These are phyloP conservation scores for Leccinellum rugosiceps DNA, from an alignment of 768 basidiomycete species.

Conservation along the genomic window DNA sequence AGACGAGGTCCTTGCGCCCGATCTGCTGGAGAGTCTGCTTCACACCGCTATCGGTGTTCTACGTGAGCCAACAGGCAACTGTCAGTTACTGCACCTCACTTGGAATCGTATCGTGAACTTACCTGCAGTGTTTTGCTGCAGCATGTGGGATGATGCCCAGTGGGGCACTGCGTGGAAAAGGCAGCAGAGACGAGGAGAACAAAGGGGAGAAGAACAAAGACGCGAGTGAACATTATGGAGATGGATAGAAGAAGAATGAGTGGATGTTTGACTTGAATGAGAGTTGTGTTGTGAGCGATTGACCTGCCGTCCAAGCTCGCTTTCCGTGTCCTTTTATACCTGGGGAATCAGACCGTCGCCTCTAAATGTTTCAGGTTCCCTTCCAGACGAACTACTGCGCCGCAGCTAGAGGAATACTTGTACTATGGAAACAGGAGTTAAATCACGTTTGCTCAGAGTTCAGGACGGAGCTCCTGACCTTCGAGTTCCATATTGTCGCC, in stretches of 20 bases:
- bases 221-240: not conserved
- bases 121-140: not conserved
- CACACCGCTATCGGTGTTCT: not conserved
- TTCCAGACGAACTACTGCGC: not conserved
- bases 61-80: not conserved
- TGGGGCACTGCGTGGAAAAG: not conserved
- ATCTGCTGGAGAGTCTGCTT: not conserved
- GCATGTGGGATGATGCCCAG: not conserved
- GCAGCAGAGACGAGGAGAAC: not conserved
- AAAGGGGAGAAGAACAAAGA: not conserved
- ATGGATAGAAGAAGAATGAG: not conserved
- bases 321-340: not conserved
- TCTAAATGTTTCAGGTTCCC: not conserved
- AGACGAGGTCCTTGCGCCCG: not conserved
- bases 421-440: not conserved
- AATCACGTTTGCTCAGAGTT: not conserved
- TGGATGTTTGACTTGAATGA: not conserved
- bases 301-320: too few relatives aligned
- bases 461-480: too few relatives aligned
- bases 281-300: not conserved
- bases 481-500: not conserved
- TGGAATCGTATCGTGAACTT: not conserved
- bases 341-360: not conserved
- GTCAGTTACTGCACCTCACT: not conserved
- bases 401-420: not conserved